Evolutionary conservation across 176 grass and related monocot genomes (phyloP).

Genomic region (Panicum miliaceum): DNA sequence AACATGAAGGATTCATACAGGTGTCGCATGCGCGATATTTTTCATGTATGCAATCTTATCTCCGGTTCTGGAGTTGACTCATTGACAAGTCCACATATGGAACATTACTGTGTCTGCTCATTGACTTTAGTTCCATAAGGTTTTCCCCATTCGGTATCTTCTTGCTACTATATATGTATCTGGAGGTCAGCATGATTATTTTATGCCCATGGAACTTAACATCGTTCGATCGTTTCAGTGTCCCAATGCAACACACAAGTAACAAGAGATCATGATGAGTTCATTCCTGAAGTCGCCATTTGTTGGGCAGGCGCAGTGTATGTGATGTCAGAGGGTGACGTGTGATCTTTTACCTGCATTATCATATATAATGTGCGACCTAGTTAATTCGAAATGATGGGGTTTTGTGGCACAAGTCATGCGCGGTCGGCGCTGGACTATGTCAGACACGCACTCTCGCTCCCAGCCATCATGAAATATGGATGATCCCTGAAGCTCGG

Average conservation of each 20-base stretch:
- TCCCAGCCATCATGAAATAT: neutral
- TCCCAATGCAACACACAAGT: neutral
- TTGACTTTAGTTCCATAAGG: neutral
- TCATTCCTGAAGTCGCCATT: conserved; percentile 5
- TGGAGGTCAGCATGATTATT: neutral
- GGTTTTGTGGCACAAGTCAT: neutral
- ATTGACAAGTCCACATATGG: conserved; percentile 13
- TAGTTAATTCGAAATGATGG: neutral
- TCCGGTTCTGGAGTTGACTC: neutral
- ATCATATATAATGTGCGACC: neutral
- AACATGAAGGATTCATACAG: neutral
- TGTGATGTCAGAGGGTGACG: neutral
- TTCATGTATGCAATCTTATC: neutral
- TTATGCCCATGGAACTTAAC: neutral
- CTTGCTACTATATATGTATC: neutral
- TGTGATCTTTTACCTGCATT: neutral
- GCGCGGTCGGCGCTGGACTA: neutral
- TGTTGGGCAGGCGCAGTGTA: neutral
- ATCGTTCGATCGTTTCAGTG: neutral
- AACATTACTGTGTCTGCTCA: conserved; percentile 2
- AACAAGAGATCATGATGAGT: too few relatives aligned
- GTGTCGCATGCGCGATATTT: neutral
- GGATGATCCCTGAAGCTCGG: neutral
- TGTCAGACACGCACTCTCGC: neutral
- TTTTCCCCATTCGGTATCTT: neutral